Evolutionary conservation across 176 grass and related monocot species (phyloP).

Genomic region (Juncus effusus): DNA sequence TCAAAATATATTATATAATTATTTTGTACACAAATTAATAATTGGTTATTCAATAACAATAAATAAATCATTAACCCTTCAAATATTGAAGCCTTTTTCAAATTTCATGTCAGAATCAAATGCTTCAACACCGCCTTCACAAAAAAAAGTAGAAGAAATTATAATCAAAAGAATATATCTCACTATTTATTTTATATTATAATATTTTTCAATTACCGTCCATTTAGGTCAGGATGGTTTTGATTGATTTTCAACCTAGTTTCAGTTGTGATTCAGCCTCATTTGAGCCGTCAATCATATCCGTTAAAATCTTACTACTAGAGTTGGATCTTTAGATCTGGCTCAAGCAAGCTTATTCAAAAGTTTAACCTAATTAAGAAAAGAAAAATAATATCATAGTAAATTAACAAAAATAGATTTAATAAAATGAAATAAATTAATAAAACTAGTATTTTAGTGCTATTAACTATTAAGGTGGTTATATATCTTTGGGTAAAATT

Average conservation of each 20-base stretch:
- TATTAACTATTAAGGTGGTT: background rate
- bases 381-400: background rate
- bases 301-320: constrained; percentile 70
- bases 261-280: constrained; percentile 65
- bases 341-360: constrained; percentile 74
- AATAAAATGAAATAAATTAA: background rate
- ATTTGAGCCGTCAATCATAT: constrained; percentile 79
- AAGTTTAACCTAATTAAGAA: constrained; percentile 70
- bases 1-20: background rate
- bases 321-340: constrained; percentile 47
- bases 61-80: constrained; percentile 59
- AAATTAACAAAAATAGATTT: no score
- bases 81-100: constrained; percentile 51
- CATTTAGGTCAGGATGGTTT: constrained; percentile 74
- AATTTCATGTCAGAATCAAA: constrained; percentile 49
- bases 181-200: no score
- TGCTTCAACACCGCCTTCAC: constrained; percentile 52
- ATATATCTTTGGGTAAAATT: background rate
- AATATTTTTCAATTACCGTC: constrained; percentile 47
- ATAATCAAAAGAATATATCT: background rate
- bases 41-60: background rate
- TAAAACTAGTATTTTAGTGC: background rate
- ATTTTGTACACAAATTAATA: background rate
- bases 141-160: background rate
- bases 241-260: constrained; percentile 93